These are phyloP conservation scores for Malassezia yamatoensis DNA, from an alignment of 1,284 basidiomycete species.

Conservation along the genomic window DNA sequence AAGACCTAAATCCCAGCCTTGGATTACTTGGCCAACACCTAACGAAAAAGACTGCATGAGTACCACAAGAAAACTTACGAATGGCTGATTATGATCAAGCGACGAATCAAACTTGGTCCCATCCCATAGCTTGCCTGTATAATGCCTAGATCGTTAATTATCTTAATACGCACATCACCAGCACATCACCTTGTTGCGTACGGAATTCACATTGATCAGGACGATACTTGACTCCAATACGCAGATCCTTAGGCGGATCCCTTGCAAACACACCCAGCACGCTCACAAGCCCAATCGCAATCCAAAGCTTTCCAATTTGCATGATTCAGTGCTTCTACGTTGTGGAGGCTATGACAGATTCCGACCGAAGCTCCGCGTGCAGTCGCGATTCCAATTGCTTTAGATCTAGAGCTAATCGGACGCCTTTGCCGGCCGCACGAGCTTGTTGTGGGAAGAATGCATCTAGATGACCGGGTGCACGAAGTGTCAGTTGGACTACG, in stretches of 20 bases:
- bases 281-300: background rate
- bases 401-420: constrained; percentile 15
- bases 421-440: background rate
- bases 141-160: constrained; percentile 20
- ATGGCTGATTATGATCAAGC: constrained; percentile 55
- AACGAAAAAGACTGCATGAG: constrained; percentile 46
- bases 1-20: constrained; percentile 53
- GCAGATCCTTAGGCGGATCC: constrained; percentile 29
- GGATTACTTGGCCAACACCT: constrained; percentile 68
- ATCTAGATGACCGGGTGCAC: constrained; percentile 11
- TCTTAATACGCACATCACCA: constrained; percentile 53
- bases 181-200: constrained; percentile 58
- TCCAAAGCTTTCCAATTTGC: background rate
- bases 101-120: constrained; percentile 75
- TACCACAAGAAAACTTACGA: constrained; percentile 45
- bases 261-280: constrained; percentile 13
- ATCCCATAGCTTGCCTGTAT: constrained; percentile 65
- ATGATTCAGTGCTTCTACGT: background rate
- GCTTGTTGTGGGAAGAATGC: constrained; percentile 14
- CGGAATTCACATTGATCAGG: constrained; percentile 55
- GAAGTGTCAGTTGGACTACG: constrained; percentile 7
- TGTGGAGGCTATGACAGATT: background rate
- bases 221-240: constrained; percentile 50
- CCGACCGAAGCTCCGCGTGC: constrained; percentile 1
- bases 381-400: constrained; percentile 10